These are phyloP conservation scores for Phytophthora gonapodyides DNA, from an alignment of 352 stramenopile genomes.

Conservation along the genomic window DNA sequence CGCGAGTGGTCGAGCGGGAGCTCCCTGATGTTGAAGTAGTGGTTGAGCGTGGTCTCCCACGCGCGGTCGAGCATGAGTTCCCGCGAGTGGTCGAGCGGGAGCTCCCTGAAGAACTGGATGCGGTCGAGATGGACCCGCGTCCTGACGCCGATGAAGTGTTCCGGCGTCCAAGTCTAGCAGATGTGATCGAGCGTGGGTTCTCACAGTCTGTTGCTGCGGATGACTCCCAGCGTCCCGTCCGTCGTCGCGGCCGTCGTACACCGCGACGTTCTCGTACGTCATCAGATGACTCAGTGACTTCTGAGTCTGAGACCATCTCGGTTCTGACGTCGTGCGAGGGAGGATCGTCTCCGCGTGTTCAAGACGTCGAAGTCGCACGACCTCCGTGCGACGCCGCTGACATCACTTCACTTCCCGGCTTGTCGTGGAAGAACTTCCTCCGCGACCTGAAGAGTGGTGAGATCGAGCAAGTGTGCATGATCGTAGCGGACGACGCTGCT, in stretches of 20 bases:
- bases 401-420: background rate
- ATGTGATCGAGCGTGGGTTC: slow-evolving; percentile 16
- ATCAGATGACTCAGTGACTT: too few relatives aligned
- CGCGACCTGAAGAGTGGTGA: slow-evolving; percentile 22
- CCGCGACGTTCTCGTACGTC: background rate
- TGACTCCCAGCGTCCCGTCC: background rate
- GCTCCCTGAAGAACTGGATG: slow-evolving; percentile 2
- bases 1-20: slow-evolving; percentile 12
- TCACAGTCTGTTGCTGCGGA: slow-evolving; percentile 17
- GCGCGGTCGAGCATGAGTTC: too few relatives aligned
- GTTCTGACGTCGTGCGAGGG: too few relatives aligned
- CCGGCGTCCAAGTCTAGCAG: slow-evolving; percentile 11
- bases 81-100: too few relatives aligned
- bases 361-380: slow-evolving; percentile 12
- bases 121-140: slow-evolving; percentile 3
- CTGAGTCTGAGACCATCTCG: slow-evolving; percentile 11
- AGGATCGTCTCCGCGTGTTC: too few relatives aligned
- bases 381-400: slow-evolving; percentile 4
- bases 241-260: slow-evolving; percentile 10
- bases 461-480: slow-evolving; percentile 28
- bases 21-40: slow-evolving; percentile 13
- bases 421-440: slow-evolving; percentile 32
- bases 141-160: slow-evolving; percentile 12
- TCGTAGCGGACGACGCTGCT: slow-evolving; percentile 4
- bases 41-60: too few relatives aligned